phyloP scores from a whole-genome alignment of 768 basidiomycete genomes.

The Nevesoporus exiguus region DNA sequence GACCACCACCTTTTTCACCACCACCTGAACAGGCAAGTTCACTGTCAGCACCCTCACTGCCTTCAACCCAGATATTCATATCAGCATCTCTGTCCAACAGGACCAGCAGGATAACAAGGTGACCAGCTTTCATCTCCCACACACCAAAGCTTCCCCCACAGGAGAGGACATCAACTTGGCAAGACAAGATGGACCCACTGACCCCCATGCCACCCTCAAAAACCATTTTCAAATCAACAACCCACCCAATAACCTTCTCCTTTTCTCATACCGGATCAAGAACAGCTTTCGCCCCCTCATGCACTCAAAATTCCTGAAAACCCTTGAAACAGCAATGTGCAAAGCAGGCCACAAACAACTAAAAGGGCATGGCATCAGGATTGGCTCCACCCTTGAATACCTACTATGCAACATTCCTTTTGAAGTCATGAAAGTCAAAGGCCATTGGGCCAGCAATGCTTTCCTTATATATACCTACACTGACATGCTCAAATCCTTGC shows the following conservation, averaged over 20 bases:
- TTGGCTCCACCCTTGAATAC: not conserved
- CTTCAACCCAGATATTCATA: not conserved
- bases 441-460: not conserved
- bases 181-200: not conserved
- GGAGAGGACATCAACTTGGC: not conserved
- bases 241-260: not conserved
- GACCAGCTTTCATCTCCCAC: too few species aligned
- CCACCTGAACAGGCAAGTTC: not conserved
- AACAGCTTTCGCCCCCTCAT: not conserved
- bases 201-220: not conserved
- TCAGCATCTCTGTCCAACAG: too few species aligned
- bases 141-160: not conserved
- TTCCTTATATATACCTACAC: not conserved
- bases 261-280: not conserved
- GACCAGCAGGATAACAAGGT: too few species aligned
- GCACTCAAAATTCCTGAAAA: not conserved
- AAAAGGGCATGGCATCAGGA: not conserved
- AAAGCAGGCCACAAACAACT: not conserved
- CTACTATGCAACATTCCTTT: not conserved
- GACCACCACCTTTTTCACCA: not conserved
- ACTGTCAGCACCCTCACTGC: not conserved
- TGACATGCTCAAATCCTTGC: not conserved
- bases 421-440: not conserved
- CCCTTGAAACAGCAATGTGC: not conserved
- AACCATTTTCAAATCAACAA: not conserved